These are phyloP conservation scores for Fusarium abutilonis DNA, from an alignment of 2,329 filamentous ascomycete species.

Conservation along the genomic window DNA sequence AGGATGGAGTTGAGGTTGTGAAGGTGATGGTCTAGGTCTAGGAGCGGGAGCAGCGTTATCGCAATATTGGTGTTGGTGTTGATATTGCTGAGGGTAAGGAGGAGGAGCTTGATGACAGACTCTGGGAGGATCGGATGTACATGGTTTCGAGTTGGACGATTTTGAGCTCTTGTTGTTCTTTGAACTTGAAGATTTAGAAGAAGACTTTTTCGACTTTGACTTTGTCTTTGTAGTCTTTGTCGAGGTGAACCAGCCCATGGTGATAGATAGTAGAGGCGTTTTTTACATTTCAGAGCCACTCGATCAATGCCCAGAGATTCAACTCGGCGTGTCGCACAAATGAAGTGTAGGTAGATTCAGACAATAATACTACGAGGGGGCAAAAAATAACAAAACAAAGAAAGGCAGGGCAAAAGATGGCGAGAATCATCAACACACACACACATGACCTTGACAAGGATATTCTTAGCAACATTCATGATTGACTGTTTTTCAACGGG, in stretches of 20 bases:
- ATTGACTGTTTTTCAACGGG: slow-evolving; percentile 22
- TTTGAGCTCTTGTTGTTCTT: neutral
- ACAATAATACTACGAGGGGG: neutral
- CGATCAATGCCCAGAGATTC: too few relatives aligned
- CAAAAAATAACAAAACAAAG: slow-evolving; percentile 6
- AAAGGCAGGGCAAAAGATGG: slow-evolving; percentile 11
- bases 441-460: slow-evolving; percentile 26
- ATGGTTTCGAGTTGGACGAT: slow-evolving; percentile 7
- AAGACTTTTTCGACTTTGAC: slow-evolving; percentile 21
- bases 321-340: too few relatives aligned
- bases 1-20: slow-evolving; percentile 9
- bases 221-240: slow-evolving; percentile 25
- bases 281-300: neutral
- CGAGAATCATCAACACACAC: slow-evolving; percentile 27
- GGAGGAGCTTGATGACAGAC: slow-evolving; percentile 19
- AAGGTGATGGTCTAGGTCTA: slow-evolving; percentile 8
- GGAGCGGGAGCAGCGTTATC: neutral
- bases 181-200: neutral
- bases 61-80: neutral
- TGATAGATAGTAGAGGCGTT: slow-evolving; percentile 2
- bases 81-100: slow-evolving; percentile 9
- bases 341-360: neutral
- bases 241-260: slow-evolving; percentile 47
- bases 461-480: slow-evolving; percentile 38
- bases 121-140: slow-evolving; percentile 35